A percentile compares a stretch with the other conserved stretches of the same genome.
phyloP scores from a whole-genome alignment of 108 stramenopile genomes.

The Licmophora abbreviata region DNA sequence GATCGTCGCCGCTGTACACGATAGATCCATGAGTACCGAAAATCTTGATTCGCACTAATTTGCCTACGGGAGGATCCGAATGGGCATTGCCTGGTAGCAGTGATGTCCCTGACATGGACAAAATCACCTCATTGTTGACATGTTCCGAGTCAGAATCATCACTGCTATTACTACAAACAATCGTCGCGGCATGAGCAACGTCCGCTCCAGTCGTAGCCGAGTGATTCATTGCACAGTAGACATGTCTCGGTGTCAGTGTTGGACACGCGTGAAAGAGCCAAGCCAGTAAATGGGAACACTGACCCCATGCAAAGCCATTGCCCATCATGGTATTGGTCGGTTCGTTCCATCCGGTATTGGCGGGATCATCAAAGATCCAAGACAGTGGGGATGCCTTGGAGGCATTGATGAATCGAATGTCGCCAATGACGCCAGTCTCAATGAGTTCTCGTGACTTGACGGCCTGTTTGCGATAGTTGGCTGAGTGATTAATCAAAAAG shows the following conservation, averaged over 20 bases:
- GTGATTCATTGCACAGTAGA: conserved; percentile 46
- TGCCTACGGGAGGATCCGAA: conserved; percentile 50
- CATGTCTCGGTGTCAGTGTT: conserved; percentile 26
- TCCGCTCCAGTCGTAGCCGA: conserved; percentile 49
- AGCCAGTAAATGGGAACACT: conserved; percentile 51
- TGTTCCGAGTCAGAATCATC: neutral
- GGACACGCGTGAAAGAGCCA: conserved; percentile 52
- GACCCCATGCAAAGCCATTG: conserved; percentile 75
- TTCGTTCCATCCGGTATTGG: conserved; percentile 33
- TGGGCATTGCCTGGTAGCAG: conserved; percentile 61
- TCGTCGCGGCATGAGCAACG: conserved; percentile 52
- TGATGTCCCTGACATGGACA: conserved; percentile 49
- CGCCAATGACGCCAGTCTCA: conserved; percentile 24
- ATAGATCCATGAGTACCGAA: conserved; percentile 28
- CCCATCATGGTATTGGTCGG: conserved; percentile 47
- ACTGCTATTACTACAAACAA: conserved; percentile 28
- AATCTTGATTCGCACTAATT: conserved; percentile 42
- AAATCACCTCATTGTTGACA: conserved; percentile 25
- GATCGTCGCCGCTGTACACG: conserved; percentile 36
- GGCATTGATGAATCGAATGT: conserved; percentile 34
- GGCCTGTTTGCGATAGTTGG: conserved; percentile 59
- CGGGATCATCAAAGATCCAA: conserved; percentile 41
- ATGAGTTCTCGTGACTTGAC: conserved; percentile 35
- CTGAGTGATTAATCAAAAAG: conserved; percentile 62
- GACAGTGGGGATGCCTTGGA: conserved; percentile 47